A percentile compares a stretch with the other conserved stretches of the same genome.
Evolutionary conservation across 202 grass and related monocot genomes (phyloP).

Genomic region (Digitaria exilis): DNA sequence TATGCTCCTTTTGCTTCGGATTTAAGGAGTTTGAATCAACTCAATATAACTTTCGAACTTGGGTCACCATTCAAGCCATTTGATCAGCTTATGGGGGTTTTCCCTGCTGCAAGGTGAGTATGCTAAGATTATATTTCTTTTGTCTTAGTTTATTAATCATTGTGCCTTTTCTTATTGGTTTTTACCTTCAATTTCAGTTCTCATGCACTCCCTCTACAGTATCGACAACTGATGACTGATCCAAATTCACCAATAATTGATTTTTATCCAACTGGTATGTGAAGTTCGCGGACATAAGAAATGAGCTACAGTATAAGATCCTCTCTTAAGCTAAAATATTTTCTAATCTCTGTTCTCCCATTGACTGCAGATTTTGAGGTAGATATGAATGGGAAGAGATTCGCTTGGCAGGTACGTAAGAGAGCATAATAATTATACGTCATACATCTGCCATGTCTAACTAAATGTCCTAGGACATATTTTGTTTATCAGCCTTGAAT

Average conservation of each 20-base stretch:
- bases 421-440: slow-evolving; percentile 29
- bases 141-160: slow-evolving; percentile 16
- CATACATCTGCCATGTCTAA: background rate
- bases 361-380: slow-evolving; percentile 89
- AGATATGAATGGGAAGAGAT: slow-evolving; percentile 99
- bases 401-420: slow-evolving; percentile 84
- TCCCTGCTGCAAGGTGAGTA: slow-evolving; percentile 95
- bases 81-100: slow-evolving; percentile 98
- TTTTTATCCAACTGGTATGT: slow-evolving; percentile 94
- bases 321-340: too few relatives aligned
- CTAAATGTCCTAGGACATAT: background rate
- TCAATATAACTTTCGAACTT: slow-evolving; percentile 71
- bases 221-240: slow-evolving; percentile 81
- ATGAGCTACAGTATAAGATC: slow-evolving; percentile 14
- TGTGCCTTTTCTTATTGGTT: background rate
- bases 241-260: slow-evolving; percentile 82
- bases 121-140: slow-evolving; percentile 38
- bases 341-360: slow-evolving; percentile 12
- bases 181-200: slow-evolving; percentile 60
- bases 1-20: slow-evolving; percentile 99
- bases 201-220: slow-evolving; percentile 87
- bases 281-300: slow-evolving; percentile 24
- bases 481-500: slow-evolving; percentile 25
- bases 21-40: slow-evolving; percentile 63
- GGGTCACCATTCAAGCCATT: slow-evolving; percentile 96